Evolutionary conservation across 164 flowering plant genomes (phyloP), one percentile per base, ranked within the genome.

Genomic region (Aristolochia fimbriata): DNA sequence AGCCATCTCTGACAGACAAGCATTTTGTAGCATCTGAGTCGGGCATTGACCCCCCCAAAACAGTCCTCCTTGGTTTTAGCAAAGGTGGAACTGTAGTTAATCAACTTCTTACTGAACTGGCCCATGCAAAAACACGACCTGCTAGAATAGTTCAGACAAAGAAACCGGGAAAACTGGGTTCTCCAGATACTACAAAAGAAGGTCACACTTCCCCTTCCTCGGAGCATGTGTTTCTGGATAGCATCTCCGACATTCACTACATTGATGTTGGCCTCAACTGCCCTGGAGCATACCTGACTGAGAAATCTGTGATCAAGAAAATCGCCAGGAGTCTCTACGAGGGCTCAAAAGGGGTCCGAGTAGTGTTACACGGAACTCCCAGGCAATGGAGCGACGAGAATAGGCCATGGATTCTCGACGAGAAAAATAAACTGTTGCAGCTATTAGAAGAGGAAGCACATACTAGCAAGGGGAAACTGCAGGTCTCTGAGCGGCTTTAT

Each of bases 21-120:
- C 51, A 25, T 24, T 15, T 51, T 30, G 60, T 7, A 7, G 41
- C 54, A 62, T 60, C 78, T 43, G 15, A 71, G 31, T 68, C 77
- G 17, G 27, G 21, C 33, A 37, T 47, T 27, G 10, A 20, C 70
- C 61, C n/a, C 31, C 86, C 85, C 27, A 77, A 70, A 68, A 87
- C 91, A 15, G 21, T 76, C 31, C 15, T 91, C 53, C 73, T 88
- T 51, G 98, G 98, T 47, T 88, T 91, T 68, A 88, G 98, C 79
- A 92, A 92, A 70, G 98, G 98, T 14, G 96, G 96, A 7, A 71
- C 68, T 22, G 86, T 92, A 23, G 71, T 92, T 50, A 92, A 88
- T 70, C 98, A 91, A 76, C 69, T 91, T 59, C 61, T 88, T 20
- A 68, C 83, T 23, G 96, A 92, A 71, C 82, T 89, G 10, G 75